Base-by-base conservation (phyloP, 345 rosid genomes). In the Raphanus sativus region DNA sequence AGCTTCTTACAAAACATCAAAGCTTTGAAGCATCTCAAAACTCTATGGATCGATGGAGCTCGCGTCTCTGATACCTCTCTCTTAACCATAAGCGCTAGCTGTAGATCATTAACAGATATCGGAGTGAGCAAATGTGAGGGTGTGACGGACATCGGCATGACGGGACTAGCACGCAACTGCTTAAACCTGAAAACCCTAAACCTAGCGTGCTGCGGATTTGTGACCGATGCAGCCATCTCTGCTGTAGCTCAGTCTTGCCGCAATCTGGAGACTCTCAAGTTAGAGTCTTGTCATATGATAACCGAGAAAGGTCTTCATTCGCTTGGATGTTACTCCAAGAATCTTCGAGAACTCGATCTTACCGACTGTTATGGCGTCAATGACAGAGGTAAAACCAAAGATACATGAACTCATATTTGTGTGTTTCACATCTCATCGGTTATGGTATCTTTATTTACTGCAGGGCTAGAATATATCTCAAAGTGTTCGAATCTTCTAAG, bases 251-350 rank as follows among this genome's bases (percentile, higher is more conserved):
- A 82, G 77, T 89, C 87, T 67, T 94, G 97, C 77, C 78, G 81
- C 77, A 82, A 79, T 62, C 89, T 94, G n/a, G 81, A 76, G 70
- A 86, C 86, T 83, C 83, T 92, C 58, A 89, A 86, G 87, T 32
- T 94, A 45, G 98, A 94, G 84, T 86, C 97, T 56, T 94, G 98
- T 81, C 81, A 83, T 85, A 78, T 83, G 90, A 86, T 94, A 81
- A 87, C 97, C 0, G 95, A 92, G 65, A 92, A 84, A 84, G 85
- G 97, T 83, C 89, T 94, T 68, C 81, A 81, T 54, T 84, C 84
- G 66, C 85, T 94, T 10, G 97, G 97, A 70, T 84, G 82, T 3
- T 77, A 30, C 85, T 90, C 92, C 69, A 71, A 65, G 69, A 80
- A 59, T 50, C 92, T 94, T 38, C 81, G 87, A 82, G 97, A 92